phyloP scores from a whole-genome alignment of 495 filamentous ascomycete genomes.

The Aeminium ludgeri region DNA sequence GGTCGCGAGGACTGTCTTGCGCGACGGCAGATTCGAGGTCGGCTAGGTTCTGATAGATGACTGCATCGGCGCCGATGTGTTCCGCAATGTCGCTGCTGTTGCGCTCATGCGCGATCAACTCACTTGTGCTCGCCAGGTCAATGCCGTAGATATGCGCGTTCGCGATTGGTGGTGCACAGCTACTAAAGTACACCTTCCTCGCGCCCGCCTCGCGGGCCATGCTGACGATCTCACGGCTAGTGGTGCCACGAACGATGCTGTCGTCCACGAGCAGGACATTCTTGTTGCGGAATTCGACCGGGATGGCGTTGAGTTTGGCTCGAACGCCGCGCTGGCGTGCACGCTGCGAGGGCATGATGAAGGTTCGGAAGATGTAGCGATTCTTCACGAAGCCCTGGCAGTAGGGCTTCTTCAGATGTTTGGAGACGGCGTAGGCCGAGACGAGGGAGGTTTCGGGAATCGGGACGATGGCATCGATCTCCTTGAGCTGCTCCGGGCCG shows the following conservation, averaged over 20 bases:
- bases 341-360: conserved; percentile 85
- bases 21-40: conserved; percentile 70
- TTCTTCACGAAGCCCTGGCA: conserved; percentile 86
- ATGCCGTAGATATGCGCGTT: conserved; percentile 75
- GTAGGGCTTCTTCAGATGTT: conserved; percentile 61
- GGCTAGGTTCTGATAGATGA: conserved; percentile 77
- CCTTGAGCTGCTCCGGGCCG: conserved; percentile 54
- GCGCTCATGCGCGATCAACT: conserved; percentile 73
- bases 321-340: conserved; percentile 65
- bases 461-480: conserved; percentile 83
- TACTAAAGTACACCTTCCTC: conserved; percentile 77
- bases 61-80: conserved; percentile 77
- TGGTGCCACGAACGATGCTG: conserved; percentile 85
- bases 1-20: conserved; percentile 42
- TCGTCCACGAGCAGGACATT: conserved; percentile 84
- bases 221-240: conserved; percentile 73
- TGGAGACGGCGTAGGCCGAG: conserved; percentile 63
- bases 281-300: conserved; percentile 68
- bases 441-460: conserved; percentile 81
- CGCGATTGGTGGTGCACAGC: conserved; percentile 73
- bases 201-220: conserved; percentile 91
- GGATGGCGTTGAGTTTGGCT: conserved; percentile 67
- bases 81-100: conserved; percentile 49
- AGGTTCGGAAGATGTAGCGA: conserved; percentile 88
- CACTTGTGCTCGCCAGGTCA: conserved; percentile 65